Evolutionary conservation across 768 basidiomycete genomes (phyloP).

Genomic region (Suillus cothurnatus): DNA sequence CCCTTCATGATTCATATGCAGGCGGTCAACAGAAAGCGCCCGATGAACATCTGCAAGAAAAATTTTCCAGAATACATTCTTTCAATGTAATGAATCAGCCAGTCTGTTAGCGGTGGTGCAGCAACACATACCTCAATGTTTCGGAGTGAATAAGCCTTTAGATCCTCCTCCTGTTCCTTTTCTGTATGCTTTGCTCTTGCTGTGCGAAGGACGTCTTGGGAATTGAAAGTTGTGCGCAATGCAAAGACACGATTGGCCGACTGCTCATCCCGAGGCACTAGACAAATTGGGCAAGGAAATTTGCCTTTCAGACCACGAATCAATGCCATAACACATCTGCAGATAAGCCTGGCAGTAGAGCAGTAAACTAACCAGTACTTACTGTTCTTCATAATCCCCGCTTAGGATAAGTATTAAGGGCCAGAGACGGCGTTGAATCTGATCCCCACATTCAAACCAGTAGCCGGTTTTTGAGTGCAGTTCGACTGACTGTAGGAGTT

Average conservation of each 20-base stretch:
- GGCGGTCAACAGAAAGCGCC: constrained; percentile 38
- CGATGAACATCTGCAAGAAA: constrained; percentile 35
- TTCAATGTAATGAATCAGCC: neutral
- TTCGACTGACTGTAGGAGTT: too few relatives aligned
- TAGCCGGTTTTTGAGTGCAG: too few relatives aligned
- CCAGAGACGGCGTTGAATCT: too few relatives aligned
- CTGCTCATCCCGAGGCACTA: constrained; percentile 32
- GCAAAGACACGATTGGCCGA: constrained; percentile 17
- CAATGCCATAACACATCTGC: constrained; percentile 37
- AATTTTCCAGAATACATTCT: constrained; percentile 40
- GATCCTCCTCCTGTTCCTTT: constrained; percentile 18
- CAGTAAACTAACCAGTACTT: neutral
- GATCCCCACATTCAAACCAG: too few relatives aligned
- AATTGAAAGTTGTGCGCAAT: constrained; percentile 22
- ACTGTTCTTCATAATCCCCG: too few relatives aligned
- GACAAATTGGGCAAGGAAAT: constrained; percentile 40
- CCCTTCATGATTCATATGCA: constrained; percentile 41
- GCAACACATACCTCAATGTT: constrained; percentile 16
- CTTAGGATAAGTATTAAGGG: too few relatives aligned
- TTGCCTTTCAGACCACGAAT: constrained; percentile 27
- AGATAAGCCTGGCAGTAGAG: neutral
- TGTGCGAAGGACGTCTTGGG: neutral
- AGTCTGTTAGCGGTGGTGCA: neutral
- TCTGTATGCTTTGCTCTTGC: constrained; percentile 17
- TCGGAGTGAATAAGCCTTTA: constrained; percentile 17